Evolutionary conservation across 1,284 basidiomycete species (phyloP).

Genomic region (Blastosporella zonata): DNA sequence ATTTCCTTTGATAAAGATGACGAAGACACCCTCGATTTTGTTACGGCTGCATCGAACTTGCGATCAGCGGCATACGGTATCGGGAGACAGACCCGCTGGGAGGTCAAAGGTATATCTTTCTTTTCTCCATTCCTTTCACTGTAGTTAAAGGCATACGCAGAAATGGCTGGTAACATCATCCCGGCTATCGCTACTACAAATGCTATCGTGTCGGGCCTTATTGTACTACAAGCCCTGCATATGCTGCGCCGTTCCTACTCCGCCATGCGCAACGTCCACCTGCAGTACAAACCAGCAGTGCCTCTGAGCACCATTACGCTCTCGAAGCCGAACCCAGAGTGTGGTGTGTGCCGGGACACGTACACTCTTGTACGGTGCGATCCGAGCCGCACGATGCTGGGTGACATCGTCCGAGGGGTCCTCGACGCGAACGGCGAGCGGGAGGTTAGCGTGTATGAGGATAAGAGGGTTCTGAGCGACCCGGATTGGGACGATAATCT

Average conservation of each 20-base stretch:
- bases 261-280: constrained; percentile 64
- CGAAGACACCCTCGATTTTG: constrained; percentile 94
- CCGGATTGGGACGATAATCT: constrained; percentile 89
- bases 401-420: constrained; percentile 69
- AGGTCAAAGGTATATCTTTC: constrained; percentile 77
- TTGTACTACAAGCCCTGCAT: constrained; percentile 90
- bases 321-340: constrained; percentile 67
- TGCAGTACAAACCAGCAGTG: constrained; percentile 72
- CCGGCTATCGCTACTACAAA: constrained; percentile 99
- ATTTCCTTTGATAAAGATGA: constrained; percentile 98
- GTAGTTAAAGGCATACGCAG: constrained; percentile 37
- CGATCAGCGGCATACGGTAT: constrained; percentile 91
- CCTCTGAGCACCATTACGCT: constrained; percentile 69
- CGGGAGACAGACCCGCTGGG: constrained; percentile 87
- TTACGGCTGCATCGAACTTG: constrained; percentile 91
- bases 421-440: constrained; percentile 59
- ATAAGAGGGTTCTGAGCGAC: constrained; percentile 77
- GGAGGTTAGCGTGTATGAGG: constrained; percentile 88
- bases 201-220: constrained; percentile 92
- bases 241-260: constrained; percentile 66
- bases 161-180: constrained; percentile 99
- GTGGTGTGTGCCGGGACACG: constrained; percentile 84
- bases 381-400: constrained; percentile 60
- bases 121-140: not conserved
- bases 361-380: constrained; percentile 79